A percentile compares a stretch with the other conserved stretches of the same genome.
phyloP scores from a whole-genome alignment of 306 rosid genomes.

The Herpetospermum pedunculosum region DNA sequence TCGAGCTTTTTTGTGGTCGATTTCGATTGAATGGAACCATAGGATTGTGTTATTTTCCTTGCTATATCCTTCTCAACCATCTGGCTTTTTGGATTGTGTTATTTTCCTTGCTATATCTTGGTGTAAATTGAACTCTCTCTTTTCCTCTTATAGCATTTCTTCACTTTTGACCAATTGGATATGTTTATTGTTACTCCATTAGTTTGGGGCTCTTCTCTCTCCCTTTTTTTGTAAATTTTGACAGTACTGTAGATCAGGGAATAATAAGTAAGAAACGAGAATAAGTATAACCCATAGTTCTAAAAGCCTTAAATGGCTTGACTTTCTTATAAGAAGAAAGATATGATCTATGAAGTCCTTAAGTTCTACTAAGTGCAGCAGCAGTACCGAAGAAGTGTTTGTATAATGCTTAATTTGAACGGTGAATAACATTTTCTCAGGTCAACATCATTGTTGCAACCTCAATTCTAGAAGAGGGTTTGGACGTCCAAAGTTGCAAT shows the following conservation, averaged over 20 bases:
- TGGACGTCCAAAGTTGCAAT: conserved; percentile 85
- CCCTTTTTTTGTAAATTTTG: too few species aligned
- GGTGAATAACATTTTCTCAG: conserved; percentile 26
- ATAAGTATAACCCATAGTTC: not conserved
- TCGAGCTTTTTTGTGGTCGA: too few species aligned
- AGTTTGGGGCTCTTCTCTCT: too few species aligned
- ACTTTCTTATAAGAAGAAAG: not conserved
- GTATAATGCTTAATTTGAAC: not conserved
- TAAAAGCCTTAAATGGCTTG: not conserved
- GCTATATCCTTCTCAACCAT: too few species aligned
- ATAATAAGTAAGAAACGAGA: not conserved
- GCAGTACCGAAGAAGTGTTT: not conserved
- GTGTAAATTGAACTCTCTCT: too few species aligned
- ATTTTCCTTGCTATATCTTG: too few species aligned
- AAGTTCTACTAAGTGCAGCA: not conserved
- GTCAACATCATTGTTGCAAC: conserved; percentile 86
- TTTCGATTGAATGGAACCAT: too few species aligned
- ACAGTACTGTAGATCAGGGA: not conserved
- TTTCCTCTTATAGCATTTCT: too few species aligned
- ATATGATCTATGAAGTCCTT: not conserved
- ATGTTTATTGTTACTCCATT: too few species aligned
- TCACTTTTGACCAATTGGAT: too few species aligned
- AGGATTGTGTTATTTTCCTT: too few species aligned
- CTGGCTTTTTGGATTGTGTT: too few species aligned
- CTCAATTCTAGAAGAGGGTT: conserved; percentile 90